These are phyloP conservation scores for Solanum peruvianum DNA, from an alignment of 257 asterid species.

Conservation along the genomic window DNA sequence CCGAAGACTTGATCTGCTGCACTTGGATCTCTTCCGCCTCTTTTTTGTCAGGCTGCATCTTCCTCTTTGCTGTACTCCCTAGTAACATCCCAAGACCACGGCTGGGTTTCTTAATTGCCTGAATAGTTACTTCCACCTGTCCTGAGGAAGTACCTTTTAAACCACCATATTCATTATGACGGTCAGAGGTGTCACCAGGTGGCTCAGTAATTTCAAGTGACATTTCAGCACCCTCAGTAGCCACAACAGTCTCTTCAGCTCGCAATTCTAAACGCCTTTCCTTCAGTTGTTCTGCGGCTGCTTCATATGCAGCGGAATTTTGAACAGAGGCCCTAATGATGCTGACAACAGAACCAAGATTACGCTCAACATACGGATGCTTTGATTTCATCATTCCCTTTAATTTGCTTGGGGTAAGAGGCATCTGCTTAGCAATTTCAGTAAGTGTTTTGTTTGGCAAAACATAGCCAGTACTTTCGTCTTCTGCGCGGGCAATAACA, in stretches of 20 bases:
- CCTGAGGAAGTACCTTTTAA: not conserved
- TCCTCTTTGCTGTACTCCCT: constrained; percentile 66
- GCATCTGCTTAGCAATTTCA: constrained; percentile 94
- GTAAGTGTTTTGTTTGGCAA: constrained; percentile 81
- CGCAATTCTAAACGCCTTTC: constrained; percentile 40
- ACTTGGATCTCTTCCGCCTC: constrained; percentile 48
- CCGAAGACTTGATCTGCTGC: constrained; percentile 68
- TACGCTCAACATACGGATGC: constrained; percentile 77
- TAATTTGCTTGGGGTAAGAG: constrained; percentile 52
- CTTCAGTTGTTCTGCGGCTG: constrained; percentile 46
- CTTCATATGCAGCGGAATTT: constrained; percentile 71
- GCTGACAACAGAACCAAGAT: constrained; percentile 62
- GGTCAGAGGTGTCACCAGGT: constrained; percentile 2
- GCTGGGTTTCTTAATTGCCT: constrained; percentile 65
- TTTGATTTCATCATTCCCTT: constrained; percentile 56
- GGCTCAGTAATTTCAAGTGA: constrained; percentile 30
- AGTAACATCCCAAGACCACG: constrained; percentile 80
- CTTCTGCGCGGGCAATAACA: constrained; percentile 92
- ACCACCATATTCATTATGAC: constrained; percentile 6
- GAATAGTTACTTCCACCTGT: constrained; percentile 60
- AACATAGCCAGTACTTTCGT: constrained; percentile 96
- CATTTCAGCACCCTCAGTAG: constrained; percentile 34
- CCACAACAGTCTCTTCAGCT: constrained; percentile 24
- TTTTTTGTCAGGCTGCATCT: constrained; percentile 45
- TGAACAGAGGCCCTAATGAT: constrained; percentile 70